Evolutionary conservation across 2,329 filamentous ascomycete genomes (phyloP), one percentile per base, ranked within the genome.

Genomic region (Aspergillus aculeatus): DNA sequence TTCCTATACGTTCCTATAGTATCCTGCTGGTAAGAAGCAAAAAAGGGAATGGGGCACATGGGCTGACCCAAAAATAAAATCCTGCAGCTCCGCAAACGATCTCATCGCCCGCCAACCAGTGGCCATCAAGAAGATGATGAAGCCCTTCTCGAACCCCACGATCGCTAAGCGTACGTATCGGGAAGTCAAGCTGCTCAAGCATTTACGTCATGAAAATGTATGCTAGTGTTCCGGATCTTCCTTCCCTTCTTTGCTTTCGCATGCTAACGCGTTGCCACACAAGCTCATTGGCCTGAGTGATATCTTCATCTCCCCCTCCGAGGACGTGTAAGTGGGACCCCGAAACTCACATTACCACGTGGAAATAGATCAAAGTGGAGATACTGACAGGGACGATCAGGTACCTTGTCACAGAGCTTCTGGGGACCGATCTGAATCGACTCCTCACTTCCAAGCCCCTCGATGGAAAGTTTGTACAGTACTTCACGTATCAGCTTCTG

Each of bases 121-220:
- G 62, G 95, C 95, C 59, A 92, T 99, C 77, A 99, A 99, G 85
- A 99, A 99, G 86, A 99, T 99, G 75, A 98, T 99, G 94, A 98
- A 98, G 83, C 95, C 95, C 7, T 99, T 99, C 80, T 96, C 92
- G 83, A 99, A 94, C 16, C 92, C 95, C 1, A 93, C 98, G 58
- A 84, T 99, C 53, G 95, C 95, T 58, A 99, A 99, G 83, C 87
- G 95, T 72, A 98, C 95, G 66, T 99, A 98, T 78, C 88, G 95
- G 73, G 95, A 99, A 79, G 82, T 99, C 74, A 99, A 98, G 83
- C 86, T 99, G 63, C 83, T 99, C 71, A 99, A 98, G 83, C 95
- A 98, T 74, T 83, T 99, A 62, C 89, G 89, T 74, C 95, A 99
- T 78, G 95, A 99, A 80, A 99, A 99, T 80, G 94, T 96, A 82